Base-by-base conservation (phyloP, 2,329 filamentous ascomycete species). In the Aspergillus sp. region DNA sequence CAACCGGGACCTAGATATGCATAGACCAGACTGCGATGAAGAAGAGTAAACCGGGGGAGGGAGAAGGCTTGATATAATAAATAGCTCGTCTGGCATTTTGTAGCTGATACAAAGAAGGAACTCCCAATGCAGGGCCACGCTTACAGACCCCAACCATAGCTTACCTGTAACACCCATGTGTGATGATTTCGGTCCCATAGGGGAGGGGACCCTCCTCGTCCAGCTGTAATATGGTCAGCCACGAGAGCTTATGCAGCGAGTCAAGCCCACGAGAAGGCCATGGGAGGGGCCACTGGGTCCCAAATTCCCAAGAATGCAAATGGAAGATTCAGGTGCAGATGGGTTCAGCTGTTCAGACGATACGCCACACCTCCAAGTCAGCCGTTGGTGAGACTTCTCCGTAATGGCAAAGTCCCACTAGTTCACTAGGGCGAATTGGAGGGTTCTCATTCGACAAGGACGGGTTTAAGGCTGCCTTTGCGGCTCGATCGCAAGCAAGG, bases 171-270 rank as follows among this genome's bases (percentile, higher is more conserved):
- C 27, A 31, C 35, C 53, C 41, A 53, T 56, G 40, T 54, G 55
- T 52, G 47, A 40, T 55, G 54, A 40, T 57, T 53, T 52, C 44
- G 44, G 53, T 37, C 17, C 39, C 27, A 25, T 25, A 55, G 60
- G 55, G 58, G 46, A 52, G 56, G 58, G 58, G 51, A 40, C 45
- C 58, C 52, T 54, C 49, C 50, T 55, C 49, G 57, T 66, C 64
- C 64, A 66, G 64, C 64, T 66, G 62, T 58, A 51, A 57, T 56
- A 57, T 63, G 39, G 52, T 60, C 64, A 66, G 64, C 64, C 64
- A 66, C 64, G 56, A 59, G 60, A 61, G 56, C 62, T 62, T 64
- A 54, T 59, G 56, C 54, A 56, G 55, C 50, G 39, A 56, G 51
- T 47, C 21, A 57, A 63, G 44, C 51, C 58, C 55, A 60, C 52